Evolutionary conservation across 169 alveolate species (phyloP).

Genomic region (Sarcocystis neurona): DNA sequence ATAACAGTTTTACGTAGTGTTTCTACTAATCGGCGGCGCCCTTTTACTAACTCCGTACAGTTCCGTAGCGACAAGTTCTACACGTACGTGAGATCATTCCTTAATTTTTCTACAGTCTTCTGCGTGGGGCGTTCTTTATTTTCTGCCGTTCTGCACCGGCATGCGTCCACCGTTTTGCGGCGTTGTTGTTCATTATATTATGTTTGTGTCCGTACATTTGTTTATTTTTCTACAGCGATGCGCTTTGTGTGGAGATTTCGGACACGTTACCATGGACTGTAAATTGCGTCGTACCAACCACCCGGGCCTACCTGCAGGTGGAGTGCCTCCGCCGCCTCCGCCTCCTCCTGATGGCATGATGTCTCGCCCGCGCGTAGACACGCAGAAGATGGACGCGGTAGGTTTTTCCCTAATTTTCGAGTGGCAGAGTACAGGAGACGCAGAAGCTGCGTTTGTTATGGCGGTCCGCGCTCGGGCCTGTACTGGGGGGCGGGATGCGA

Average conservation of each 20-base stretch:
- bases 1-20: no score
- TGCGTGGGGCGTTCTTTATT: background rate
- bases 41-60: no score
- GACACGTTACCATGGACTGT: constrained; percentile 90
- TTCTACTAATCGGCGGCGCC: no score
- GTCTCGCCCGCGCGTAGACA: constrained; percentile 28
- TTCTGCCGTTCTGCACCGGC: background rate
- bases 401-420: background rate
- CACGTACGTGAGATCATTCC: background rate
- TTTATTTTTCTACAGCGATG: constrained; percentile 69
- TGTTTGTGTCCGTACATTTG: no score
- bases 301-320: background rate
- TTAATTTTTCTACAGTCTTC: background rate
- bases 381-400: constrained; percentile 47
- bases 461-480: no score
- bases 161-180: background rate
- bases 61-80: no score
- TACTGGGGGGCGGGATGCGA: background rate
- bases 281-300: constrained; percentile 68
- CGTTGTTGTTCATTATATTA: no score
- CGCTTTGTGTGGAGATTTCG: constrained; percentile 89
- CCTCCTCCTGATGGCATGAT: background rate
- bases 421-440: background rate
- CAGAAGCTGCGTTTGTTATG: background rate
- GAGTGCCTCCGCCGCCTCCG: constrained; percentile 56